Percentiles rank a stretch among this genome's conserved stretches.
phyloP scores from a whole-genome alignment of 371 early-diverging fungal genomes.

The Actinomortierella wolfii region DNA sequence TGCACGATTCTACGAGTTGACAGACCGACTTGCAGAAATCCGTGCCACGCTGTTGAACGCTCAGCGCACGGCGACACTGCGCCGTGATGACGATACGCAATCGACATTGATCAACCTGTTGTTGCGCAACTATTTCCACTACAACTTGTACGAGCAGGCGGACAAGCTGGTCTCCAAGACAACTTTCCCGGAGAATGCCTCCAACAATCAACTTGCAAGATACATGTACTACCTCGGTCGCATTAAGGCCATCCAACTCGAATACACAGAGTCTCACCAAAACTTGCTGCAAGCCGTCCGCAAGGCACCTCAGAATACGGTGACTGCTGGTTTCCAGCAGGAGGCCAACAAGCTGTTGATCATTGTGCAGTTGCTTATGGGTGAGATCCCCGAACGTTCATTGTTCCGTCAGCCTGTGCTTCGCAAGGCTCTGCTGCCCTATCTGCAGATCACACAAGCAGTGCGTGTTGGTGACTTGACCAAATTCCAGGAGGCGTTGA shows the following conservation, averaged over 20 bases:
- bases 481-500: constrained; percentile 90
- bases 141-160: constrained; percentile 95
- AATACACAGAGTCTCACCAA: constrained; percentile 90
- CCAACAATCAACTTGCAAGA: constrained; percentile 92
- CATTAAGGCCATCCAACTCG: constrained; percentile 95
- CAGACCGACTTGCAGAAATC: constrained; percentile 72
- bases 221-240: constrained; percentile 94
- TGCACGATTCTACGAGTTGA: constrained; percentile 85
- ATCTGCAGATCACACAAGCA: constrained; percentile 93
- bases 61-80: constrained; percentile 88
- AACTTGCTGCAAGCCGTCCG: constrained; percentile 92
- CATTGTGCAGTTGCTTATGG: constrained; percentile 95
- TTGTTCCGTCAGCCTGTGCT: constrained; percentile 88
- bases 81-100: constrained; percentile 85
- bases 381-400: constrained; percentile 95
- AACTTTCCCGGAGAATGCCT: constrained; percentile 88
- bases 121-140: constrained; percentile 88
- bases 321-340: constrained; percentile 95
- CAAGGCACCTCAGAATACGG: constrained; percentile 89
- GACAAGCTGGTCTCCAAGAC: constrained; percentile 94
- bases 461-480: constrained; percentile 94
- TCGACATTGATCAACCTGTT: constrained; percentile 91
- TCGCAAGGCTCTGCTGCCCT: constrained; percentile 85
- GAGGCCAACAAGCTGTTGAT: constrained; percentile 91
- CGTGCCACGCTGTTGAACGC: constrained; percentile 83